A percentile compares a stretch with the other conserved stretches of the same genome.
phyloP scores from a whole-genome alignment of 768 basidiomycete species.

The Daedalea quercina region DNA sequence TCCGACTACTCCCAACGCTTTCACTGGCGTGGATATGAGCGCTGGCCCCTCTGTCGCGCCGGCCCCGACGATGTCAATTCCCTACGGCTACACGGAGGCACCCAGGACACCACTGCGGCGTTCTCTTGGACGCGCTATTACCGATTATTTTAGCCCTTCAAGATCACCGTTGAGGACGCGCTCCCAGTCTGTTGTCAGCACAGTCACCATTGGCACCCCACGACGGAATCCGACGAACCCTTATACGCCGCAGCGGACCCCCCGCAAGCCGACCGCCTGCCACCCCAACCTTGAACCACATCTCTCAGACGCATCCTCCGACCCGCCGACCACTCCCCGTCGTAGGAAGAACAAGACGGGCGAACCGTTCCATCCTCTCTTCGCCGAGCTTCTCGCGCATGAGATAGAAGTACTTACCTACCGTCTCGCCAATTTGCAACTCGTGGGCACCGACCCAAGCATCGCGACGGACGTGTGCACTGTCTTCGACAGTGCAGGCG shows the following conservation, averaged over 20 bases:
- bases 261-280: background rate
- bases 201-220: background rate
- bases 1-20: background rate
- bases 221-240: background rate
- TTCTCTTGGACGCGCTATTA: too few relatives aligned
- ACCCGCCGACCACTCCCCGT: background rate
- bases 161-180: too few relatives aligned
- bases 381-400: background rate
- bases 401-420: background rate
- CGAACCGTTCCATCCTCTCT: too few relatives aligned
- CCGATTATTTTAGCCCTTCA: too few relatives aligned
- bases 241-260: too few relatives aligned
- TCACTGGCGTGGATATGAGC: background rate
- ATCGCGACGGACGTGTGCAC: background rate
- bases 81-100: too few relatives aligned
- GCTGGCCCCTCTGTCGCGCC: background rate
- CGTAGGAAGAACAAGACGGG: background rate
- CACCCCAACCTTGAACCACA: background rate
- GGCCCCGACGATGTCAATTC: background rate
- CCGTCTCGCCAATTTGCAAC: background rate
- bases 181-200: too few relatives aligned
- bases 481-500: background rate
- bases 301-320: background rate
- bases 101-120: too few relatives aligned
- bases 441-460: background rate